These are phyloP conservation scores for Plasmodium coatneyi DNA, from an alignment of 169 alveolate genomes.

Conservation along the genomic window DNA sequence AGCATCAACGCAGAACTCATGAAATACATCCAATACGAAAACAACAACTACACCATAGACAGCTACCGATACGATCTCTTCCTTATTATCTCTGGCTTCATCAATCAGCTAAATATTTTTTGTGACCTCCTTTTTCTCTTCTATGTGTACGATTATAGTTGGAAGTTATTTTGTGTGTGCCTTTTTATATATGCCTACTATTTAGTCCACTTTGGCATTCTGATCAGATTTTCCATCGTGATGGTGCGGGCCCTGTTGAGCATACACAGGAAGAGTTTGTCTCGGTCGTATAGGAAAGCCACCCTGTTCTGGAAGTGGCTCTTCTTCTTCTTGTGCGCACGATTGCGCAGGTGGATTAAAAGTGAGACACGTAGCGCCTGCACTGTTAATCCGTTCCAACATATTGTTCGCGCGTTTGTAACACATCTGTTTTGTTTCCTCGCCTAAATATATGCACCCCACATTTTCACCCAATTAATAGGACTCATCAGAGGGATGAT, in stretches of 20 bases:
- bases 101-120: constrained; percentile 62
- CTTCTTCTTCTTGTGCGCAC: background rate
- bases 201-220: constrained; percentile 12
- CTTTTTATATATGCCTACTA: constrained; percentile 37
- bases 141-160: constrained; percentile 40
- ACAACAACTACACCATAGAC: constrained; percentile 47
- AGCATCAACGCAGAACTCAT: constrained; percentile 32
- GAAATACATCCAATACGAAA: constrained; percentile 66
- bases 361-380: background rate
- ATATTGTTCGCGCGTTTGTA: background rate
- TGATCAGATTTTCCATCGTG: constrained; percentile 4
- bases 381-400: background rate
- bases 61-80: constrained; percentile 34
- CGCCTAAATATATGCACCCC: background rate
- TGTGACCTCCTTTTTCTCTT: constrained; percentile 41
- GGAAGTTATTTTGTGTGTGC: constrained; percentile 14
- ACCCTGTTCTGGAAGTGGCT: background rate
- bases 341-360: background rate
- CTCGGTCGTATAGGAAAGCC: constrained; percentile 1
- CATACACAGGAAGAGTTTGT: constrained; percentile 16
- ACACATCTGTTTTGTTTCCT: background rate
- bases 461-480: background rate
- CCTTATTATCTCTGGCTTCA: constrained; percentile 22
- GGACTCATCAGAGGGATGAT: constrained; percentile 11
- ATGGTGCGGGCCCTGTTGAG: background rate